phyloP scores from a whole-genome alignment of 768 basidiomycete genomes.

The Neoboletus magnificus region DNA sequence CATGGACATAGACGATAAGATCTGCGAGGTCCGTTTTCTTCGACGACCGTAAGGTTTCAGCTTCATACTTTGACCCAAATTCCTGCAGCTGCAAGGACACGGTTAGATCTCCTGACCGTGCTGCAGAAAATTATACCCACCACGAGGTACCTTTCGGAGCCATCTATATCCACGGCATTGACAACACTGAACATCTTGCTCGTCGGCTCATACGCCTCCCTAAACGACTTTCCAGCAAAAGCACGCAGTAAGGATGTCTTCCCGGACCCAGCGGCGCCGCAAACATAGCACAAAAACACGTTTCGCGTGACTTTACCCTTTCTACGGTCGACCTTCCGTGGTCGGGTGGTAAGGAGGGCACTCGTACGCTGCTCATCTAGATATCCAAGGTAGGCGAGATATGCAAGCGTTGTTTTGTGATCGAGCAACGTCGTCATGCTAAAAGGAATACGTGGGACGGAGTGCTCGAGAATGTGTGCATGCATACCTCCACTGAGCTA shows the following conservation, averaged over 20 bases:
- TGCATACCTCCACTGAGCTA: slow-evolving; percentile 94
- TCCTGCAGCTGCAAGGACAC: slow-evolving; percentile 76
- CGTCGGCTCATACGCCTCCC: slow-evolving; percentile 78
- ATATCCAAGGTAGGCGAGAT: slow-evolving; percentile 94
- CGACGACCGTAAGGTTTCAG: slow-evolving; percentile 80
- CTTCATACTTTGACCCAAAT: slow-evolving; percentile 94
- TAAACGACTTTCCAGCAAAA: slow-evolving; percentile 83
- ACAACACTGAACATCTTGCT: slow-evolving; percentile 89
- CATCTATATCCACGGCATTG: slow-evolving; percentile 91
- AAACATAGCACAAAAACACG: slow-evolving; percentile 90
- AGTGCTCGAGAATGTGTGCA: slow-evolving; percentile 1
- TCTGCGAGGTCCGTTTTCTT: slow-evolving; percentile 93
- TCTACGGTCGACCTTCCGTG: slow-evolving; percentile 79
- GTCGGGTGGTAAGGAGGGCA: slow-evolving; percentile 81
- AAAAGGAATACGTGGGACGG: not conserved
- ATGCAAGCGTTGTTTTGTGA: slow-evolving; percentile 85
- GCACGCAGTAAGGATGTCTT: slow-evolving; percentile 85
- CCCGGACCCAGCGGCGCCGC: slow-evolving; percentile 93
- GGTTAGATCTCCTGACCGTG: not conserved
- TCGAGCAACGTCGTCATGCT: slow-evolving; percentile 99
- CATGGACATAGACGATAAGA: slow-evolving; percentile 93
- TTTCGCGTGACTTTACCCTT: slow-evolving; percentile 87
- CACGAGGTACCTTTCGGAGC: slow-evolving; percentile 93
- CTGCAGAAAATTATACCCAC: slow-evolving; percentile 58
- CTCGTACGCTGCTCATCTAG: slow-evolving; percentile 73